Percentiles rank a stretch among this genome's conserved stretches.
phyloP scores from a whole-genome alignment of 2,329 filamentous ascomycete genomes.

The Hypoxylon sp. region DNA sequence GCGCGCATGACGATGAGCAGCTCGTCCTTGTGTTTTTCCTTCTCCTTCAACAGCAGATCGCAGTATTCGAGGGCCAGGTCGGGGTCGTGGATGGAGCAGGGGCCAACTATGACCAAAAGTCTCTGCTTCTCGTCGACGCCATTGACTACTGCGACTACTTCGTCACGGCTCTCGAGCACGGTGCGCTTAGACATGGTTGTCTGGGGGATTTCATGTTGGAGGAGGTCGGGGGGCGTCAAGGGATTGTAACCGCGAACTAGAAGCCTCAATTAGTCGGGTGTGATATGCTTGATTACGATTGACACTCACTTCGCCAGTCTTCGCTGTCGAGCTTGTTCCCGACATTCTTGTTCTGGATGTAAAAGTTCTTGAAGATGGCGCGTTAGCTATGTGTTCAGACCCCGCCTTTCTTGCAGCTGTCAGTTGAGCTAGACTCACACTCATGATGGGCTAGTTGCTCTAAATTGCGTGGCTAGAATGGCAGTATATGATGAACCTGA shows the following conservation, averaged over 20 bases:
- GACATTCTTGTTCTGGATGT: conserved; percentile 79
- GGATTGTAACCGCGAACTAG: conserved; percentile 89
- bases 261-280: conserved; percentile 16
- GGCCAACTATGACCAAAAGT: conserved; percentile 81
- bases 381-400: conserved; percentile 8
- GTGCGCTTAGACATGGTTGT: conserved; percentile 65
- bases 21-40: conserved; percentile 88
- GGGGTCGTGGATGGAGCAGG: conserved; percentile 97
- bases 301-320: conserved; percentile 80
- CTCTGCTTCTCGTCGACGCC: conserved; percentile 68
- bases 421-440: conserved; percentile 33
- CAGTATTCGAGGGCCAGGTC: conserved; percentile 92
- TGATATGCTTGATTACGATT: background rate
- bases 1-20: conserved; percentile 96
- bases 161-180: conserved; percentile 67
- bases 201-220: conserved; percentile 88
- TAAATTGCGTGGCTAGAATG: background rate
- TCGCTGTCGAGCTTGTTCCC: conserved; percentile 77
- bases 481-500: background rate
- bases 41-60: conserved; percentile 78
- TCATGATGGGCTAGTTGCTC: conserved; percentile 34
- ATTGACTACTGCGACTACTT: conserved; percentile 74
- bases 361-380: conserved; percentile 63
- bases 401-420: conserved; percentile 1
- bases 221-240: conserved; percentile 89